Conservation (phyloP, 768 basidiomycete genomes). For the Leccinum uliginosum region DNA sequence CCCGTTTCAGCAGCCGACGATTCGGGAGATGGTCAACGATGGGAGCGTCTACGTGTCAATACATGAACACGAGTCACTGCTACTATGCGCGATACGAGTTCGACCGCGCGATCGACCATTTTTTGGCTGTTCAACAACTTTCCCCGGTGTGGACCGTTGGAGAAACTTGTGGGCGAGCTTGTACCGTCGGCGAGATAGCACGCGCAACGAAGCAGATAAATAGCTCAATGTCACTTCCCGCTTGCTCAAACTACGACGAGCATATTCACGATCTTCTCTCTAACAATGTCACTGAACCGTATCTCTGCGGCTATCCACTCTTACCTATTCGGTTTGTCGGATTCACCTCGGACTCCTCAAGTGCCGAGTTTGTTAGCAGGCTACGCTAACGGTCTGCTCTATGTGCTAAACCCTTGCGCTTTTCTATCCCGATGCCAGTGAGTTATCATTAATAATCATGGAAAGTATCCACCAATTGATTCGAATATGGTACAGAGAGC, state of each 20-base stretch:
- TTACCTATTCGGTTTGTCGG: background rate
- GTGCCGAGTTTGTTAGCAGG: conserved; percentile 13
- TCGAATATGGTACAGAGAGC: conserved; percentile 5
- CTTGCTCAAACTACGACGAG: background rate
- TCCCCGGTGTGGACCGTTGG: too few relatives aligned
- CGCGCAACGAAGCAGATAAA: background rate
- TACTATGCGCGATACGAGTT: too few relatives aligned
- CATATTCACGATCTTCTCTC: background rate
- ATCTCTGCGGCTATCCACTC: background rate
- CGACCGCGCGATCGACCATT: too few relatives aligned
- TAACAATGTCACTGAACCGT: background rate
- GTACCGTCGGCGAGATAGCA: too few relatives aligned
- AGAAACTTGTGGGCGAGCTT: too few relatives aligned
- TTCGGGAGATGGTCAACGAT: too few relatives aligned
- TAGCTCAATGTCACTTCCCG: background rate
- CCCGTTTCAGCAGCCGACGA: too few relatives aligned
- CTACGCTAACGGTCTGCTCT: conserved; percentile 14
- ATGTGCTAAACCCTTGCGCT: conserved; percentile 8
- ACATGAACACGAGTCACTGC: too few relatives aligned
- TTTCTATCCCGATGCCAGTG: conserved; percentile 17
- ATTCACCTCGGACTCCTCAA: background rate
- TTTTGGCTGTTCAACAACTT: too few relatives aligned
- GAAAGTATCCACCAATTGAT: background rate
- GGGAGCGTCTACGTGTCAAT: too few relatives aligned
- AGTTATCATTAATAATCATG: background rate